phyloP scores from a whole-genome alignment of 257 asterid genomes.

The Anisodus tanguticus region DNA sequence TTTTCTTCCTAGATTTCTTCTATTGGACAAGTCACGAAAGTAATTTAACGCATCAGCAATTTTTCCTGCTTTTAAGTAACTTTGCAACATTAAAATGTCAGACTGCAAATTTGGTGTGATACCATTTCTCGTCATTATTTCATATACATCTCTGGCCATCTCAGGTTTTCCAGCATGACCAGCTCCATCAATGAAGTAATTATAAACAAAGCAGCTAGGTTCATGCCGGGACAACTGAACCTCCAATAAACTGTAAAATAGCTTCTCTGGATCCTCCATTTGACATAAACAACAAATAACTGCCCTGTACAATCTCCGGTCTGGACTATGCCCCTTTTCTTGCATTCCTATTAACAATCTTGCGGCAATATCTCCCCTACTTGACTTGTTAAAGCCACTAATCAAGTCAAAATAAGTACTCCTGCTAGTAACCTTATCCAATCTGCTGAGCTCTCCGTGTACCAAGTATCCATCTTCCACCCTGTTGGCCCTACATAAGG shows the following conservation, averaged over 20 bases:
- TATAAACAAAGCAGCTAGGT: slow-evolving; percentile 39
- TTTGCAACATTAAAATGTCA: slow-evolving; percentile 55
- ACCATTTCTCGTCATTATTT: slow-evolving; percentile 57
- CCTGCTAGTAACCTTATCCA: slow-evolving; percentile 45
- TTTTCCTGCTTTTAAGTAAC: slow-evolving; percentile 54
- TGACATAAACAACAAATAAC: slow-evolving; percentile 62
- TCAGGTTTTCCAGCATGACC: slow-evolving; percentile 72
- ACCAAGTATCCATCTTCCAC: slow-evolving; percentile 71
- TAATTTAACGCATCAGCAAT: slow-evolving; percentile 51
- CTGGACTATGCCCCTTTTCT: slow-evolving; percentile 61
- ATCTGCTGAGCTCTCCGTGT: slow-evolving; percentile 53
- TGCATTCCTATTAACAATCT: slow-evolving; percentile 84
- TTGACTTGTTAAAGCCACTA: slow-evolving; percentile 53
- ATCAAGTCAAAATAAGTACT: slow-evolving; percentile 61
- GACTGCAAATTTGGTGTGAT: slow-evolving; percentile 43
- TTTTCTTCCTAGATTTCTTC: slow-evolving; percentile 41
- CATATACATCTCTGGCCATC: slow-evolving; percentile 61
- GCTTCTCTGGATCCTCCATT: slow-evolving; percentile 55
- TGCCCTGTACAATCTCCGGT: slow-evolving; percentile 48
- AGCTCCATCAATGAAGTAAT: slow-evolving; percentile 80
- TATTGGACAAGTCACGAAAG: slow-evolving; percentile 48
- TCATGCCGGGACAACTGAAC: slow-evolving; percentile 51
- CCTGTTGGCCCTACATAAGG: slow-evolving; percentile 59
- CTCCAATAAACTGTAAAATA: slow-evolving; percentile 63
- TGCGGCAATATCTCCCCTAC: slow-evolving; percentile 71